These are phyloP conservation scores for Lachancea cidri DNA, from an alignment of 805 yeast species.

Conservation along the genomic window DNA sequence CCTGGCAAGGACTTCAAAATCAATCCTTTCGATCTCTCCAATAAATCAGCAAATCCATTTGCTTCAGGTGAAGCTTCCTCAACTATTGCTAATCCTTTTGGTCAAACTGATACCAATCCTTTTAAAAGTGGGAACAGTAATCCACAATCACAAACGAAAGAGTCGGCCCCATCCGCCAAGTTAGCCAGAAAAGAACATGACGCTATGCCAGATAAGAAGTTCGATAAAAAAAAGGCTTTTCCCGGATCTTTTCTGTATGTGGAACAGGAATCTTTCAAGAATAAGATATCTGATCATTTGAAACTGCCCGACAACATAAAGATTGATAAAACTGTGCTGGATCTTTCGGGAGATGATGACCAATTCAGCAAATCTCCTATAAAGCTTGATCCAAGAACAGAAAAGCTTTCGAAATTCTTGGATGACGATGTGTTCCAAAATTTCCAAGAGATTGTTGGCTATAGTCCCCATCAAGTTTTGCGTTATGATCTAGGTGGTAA, in stretches of 20 bases:
- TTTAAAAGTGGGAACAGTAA: conserved; percentile 9
- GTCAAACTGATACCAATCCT: conserved; percentile 29
- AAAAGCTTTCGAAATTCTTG: conserved; percentile 47
- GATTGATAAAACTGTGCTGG: conserved; percentile 47
- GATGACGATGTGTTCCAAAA: conserved; percentile 77
- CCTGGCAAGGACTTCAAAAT: conserved; percentile 39
- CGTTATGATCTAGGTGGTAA: conserved; percentile 77
- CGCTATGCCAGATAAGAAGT: conserved; percentile 18
- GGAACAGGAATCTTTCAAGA: conserved; percentile 62
- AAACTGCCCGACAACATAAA: conserved; percentile 47
- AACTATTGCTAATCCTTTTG: conserved; percentile 30
- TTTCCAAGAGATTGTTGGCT: conserved; percentile 68
- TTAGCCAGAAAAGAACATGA: conserved; percentile 31
- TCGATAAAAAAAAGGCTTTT: conserved; percentile 33
- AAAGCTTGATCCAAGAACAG: conserved; percentile 39
- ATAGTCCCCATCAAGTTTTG: conserved; percentile 81
- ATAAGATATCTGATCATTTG: conserved; percentile 42
- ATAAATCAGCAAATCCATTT: conserved; percentile 18
- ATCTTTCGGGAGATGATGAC: conserved; percentile 36
- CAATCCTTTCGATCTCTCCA: conserved; percentile 30
- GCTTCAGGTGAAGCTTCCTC: conserved; percentile 30
- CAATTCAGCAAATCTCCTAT: conserved; percentile 26
- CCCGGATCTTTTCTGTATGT: conserved; percentile 67
- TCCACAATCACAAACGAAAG: conserved; percentile 2
- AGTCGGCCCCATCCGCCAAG: conserved; percentile 32